These are phyloP conservation scores for Pleurotus tuber-regium DNA, from an alignment of 768 basidiomycete genomes.

Conservation along the genomic window DNA sequence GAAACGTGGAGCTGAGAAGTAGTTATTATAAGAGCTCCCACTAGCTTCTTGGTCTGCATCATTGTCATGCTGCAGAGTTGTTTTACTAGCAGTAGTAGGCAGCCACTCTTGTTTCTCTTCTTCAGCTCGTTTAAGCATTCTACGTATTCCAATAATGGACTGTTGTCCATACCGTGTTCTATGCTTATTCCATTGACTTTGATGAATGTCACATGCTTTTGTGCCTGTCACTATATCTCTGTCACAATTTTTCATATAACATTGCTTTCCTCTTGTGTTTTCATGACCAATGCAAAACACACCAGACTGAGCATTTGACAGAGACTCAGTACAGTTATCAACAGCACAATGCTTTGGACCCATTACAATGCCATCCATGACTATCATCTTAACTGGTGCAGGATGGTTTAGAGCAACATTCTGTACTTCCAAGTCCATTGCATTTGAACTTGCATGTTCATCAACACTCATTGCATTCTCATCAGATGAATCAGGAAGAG, in stretches of 20 bases:
- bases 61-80: slow-evolving; percentile 5
- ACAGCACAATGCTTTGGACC: slow-evolving; percentile 13
- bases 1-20: slow-evolving; percentile 18
- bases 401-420: background rate
- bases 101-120: slow-evolving; percentile 3
- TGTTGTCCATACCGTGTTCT: background rate
- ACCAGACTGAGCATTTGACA: slow-evolving; percentile 7
- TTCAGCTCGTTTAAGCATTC: slow-evolving; percentile 1
- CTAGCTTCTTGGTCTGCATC: slow-evolving; percentile 10
- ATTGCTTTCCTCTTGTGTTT: background rate
- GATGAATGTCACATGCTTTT: slow-evolving; percentile 7
- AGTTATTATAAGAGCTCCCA: slow-evolving; percentile 23
- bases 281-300: slow-evolving; percentile 8
- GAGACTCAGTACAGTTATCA: slow-evolving; percentile 4
- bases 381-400: slow-evolving; percentile 11
- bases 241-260: slow-evolving; percentile 9
- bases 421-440: background rate
- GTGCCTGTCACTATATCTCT: background rate
- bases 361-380: slow-evolving; percentile 17
- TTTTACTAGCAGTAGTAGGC: slow-evolving; percentile 11
- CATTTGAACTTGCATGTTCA: background rate
- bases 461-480: background rate
- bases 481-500: background rate
- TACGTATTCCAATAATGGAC: background rate
- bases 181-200: slow-evolving; percentile 1